Conservation (phyloP, 208 protist genomes). For the Acanthamoeba castellanii region DNA sequence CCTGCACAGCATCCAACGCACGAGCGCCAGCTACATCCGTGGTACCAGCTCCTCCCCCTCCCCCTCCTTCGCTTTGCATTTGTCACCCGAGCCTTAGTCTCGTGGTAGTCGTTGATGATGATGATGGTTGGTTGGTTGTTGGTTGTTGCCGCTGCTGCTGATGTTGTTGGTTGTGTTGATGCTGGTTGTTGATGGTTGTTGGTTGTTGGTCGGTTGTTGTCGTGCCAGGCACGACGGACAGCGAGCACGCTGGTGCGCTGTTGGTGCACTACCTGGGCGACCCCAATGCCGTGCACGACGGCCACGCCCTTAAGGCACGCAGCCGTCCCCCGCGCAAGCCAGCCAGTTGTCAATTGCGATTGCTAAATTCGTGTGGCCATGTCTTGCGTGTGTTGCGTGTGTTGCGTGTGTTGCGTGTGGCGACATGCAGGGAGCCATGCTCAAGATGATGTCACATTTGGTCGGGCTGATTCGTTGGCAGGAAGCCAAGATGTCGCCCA, state of each 20-base stretch:
- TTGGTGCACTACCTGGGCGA: conserved; percentile 30
- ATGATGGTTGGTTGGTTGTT: no score
- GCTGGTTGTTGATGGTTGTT: no score
- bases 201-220: no score
- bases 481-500: conserved; percentile 8
- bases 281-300: not conserved
- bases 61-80: not conserved
- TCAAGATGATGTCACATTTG: conserved; percentile 56
- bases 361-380: no score
- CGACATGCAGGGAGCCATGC: not conserved
- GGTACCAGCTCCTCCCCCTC: not conserved
- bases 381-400: no score
- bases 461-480: conserved; percentile 21
- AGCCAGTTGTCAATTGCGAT: no score
- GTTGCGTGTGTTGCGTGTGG: no score
- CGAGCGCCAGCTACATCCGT: conserved; percentile 16
- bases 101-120: no score
- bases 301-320: conserved; percentile 30
- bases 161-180: no score
- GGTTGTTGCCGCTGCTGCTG: no score
- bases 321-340: no score
- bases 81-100: no score
- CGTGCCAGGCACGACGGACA: conserved; percentile 29
- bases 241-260: conserved; percentile 17
- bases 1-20: conserved; percentile 11